Evolutionary conservation across 2,329 filamentous ascomycete genomes (phyloP).

Genomic region (Monilinia polystroma): DNA sequence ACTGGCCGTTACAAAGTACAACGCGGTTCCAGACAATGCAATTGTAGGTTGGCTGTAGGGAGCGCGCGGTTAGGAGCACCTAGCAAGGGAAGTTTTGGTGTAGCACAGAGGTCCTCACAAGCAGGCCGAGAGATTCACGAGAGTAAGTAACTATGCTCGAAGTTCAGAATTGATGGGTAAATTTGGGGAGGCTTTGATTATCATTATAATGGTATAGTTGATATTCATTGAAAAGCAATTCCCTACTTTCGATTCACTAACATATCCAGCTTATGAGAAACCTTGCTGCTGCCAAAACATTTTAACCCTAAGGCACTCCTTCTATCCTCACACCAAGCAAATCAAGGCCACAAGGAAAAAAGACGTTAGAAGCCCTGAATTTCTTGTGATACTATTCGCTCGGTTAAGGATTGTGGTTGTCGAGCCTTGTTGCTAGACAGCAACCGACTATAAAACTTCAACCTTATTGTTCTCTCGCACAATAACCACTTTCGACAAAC

Average conservation of each 20-base stretch:
- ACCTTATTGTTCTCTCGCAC: slow-evolving; percentile 15
- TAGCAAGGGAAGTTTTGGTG: neutral
- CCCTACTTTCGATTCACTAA: neutral
- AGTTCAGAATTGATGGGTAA: neutral
- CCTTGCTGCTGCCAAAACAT: neutral
- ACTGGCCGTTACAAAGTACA: neutral
- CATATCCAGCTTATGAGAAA: neutral
- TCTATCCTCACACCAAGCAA: neutral
- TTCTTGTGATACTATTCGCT: slow-evolving; percentile 1
- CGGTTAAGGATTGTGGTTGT: slow-evolving; percentile 1
- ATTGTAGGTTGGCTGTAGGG: neutral
- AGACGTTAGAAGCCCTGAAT: slow-evolving; percentile 1
- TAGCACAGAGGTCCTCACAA: neutral
- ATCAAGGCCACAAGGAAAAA: neutral
- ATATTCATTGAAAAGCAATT: neutral
- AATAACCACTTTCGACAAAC: slow-evolving; percentile 17
- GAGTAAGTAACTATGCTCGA: neutral
- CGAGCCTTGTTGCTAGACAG: slow-evolving; percentile 13
- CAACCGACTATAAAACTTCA: neutral
- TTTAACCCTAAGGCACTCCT: neutral
- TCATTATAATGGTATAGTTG: neutral
- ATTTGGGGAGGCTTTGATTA: neutral
- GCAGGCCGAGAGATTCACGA: neutral
- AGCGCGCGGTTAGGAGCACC: neutral
- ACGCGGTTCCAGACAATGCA: neutral